These are phyloP conservation scores for Linnemannia zychae DNA, from an alignment of 192 early-diverging fungal species.

Conservation along the genomic window DNA sequence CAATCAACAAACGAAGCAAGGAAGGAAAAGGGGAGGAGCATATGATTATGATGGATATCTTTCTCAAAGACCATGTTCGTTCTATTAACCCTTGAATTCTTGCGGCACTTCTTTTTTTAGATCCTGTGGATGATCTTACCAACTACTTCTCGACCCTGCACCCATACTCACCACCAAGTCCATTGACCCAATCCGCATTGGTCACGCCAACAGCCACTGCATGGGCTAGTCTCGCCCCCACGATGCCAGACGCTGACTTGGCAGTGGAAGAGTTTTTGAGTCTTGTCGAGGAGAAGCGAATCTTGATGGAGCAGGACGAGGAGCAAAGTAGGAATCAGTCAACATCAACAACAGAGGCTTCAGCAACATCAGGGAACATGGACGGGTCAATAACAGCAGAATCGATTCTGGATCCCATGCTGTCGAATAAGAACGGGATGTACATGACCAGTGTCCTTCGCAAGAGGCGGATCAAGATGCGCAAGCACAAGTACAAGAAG, in stretches of 20 bases:
- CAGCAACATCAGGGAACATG: conserved; percentile 1
- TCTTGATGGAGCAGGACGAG: background rate
- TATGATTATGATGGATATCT: background rate
- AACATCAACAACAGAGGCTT: background rate
- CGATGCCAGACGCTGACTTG: conserved; percentile 22
- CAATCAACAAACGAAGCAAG: too few species aligned
- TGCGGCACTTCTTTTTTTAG: conserved; percentile 7
- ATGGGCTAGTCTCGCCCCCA: conserved; percentile 32
- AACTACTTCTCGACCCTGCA: conserved; percentile 57
- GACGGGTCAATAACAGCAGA: conserved; percentile 13
- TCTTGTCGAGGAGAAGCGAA: conserved; percentile 13
- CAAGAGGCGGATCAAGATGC: conserved; percentile 92
- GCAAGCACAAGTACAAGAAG: conserved; percentile 96
- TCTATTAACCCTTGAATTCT: background rate
- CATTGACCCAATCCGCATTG: background rate
- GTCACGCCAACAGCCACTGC: conserved; percentile 39
- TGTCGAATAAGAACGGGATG: conserved; percentile 35
- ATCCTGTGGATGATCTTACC: conserved; percentile 55
- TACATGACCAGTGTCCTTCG: conserved; percentile 84
- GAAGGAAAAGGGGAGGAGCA: too few species aligned
- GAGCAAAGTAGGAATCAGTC: background rate
- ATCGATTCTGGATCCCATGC: conserved; percentile 23
- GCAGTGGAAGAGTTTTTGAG: conserved; percentile 27
- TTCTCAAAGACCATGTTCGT: background rate
- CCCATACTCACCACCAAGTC: conserved; percentile 52